A percentile compares a stretch with the other conserved stretches of the same genome.
These are phyloP conservation scores for Ramaria rubella DNA, from an alignment of 768 basidiomycete genomes.

Conservation along the genomic window DNA sequence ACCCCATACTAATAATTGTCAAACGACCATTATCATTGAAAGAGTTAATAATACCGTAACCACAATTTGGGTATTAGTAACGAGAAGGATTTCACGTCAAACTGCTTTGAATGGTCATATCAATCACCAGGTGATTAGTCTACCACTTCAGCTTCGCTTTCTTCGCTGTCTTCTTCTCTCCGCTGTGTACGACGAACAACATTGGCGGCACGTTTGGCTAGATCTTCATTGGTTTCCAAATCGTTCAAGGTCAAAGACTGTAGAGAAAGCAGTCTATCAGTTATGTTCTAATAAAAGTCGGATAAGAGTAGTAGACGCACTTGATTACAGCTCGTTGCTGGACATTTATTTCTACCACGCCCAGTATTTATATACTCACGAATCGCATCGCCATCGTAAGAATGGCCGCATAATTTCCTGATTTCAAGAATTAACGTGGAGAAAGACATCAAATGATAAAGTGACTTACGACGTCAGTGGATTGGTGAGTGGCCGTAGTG, in stretches of 20 bases:
- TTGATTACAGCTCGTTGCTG: slow-evolving; percentile 60
- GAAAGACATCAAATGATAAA: not conserved
- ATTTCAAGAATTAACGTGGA: slow-evolving; percentile 5
- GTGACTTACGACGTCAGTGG: slow-evolving; percentile 75
- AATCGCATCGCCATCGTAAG: slow-evolving; percentile 72
- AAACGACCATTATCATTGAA: no score
- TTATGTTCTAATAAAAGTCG: not conserved
- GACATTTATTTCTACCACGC: slow-evolving; percentile 42
- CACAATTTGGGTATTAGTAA: no score
- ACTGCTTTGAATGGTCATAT: no score
- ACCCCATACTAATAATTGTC: no score
- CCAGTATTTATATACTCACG: slow-evolving; percentile 47
- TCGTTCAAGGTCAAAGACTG: slow-evolving; percentile 42
- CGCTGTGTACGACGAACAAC: slow-evolving; percentile 45
- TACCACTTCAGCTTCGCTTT: slow-evolving; percentile 49
- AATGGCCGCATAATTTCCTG: slow-evolving; percentile 71
- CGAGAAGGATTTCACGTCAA: no score
- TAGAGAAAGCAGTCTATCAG: slow-evolving; percentile 20
- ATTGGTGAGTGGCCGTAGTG: slow-evolving; percentile 55
- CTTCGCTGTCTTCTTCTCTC: slow-evolving; percentile 30
- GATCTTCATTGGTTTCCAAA: slow-evolving; percentile 47
- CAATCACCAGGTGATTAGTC: no score
- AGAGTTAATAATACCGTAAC: no score
- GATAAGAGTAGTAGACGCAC: not conserved
- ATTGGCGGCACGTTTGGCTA: slow-evolving; percentile 58